Evolutionary conservation across 2,329 filamentous ascomycete species (phyloP).

Genomic region (Rhynchosporium secalis): DNA sequence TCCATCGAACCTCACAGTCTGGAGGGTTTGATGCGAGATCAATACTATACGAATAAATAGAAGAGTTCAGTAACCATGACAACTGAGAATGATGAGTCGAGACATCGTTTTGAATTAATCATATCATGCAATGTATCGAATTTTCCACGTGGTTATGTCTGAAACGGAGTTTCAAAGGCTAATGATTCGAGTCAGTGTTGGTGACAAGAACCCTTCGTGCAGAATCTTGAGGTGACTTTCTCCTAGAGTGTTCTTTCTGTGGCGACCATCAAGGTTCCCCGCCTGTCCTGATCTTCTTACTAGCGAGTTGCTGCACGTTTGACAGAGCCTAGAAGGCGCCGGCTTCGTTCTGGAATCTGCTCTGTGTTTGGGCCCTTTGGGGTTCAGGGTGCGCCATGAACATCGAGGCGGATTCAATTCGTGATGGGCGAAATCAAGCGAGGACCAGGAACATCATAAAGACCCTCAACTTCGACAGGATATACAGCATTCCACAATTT

Average conservation of each 20-base stretch:
- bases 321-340: background rate
- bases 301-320: background rate
- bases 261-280: background rate
- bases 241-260: background rate
- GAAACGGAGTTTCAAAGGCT: background rate
- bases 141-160: background rate
- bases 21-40: too few species aligned
- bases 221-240: background rate
- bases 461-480: too few species aligned
- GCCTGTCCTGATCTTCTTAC: conserved; percentile 1
- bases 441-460: too few species aligned
- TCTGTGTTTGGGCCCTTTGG: too few species aligned
- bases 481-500: too few species aligned
- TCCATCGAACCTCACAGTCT: too few species aligned
- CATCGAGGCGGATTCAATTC: background rate
- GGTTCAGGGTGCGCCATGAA: too few species aligned
- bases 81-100: background rate
- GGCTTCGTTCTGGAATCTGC: too few species aligned
- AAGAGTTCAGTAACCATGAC: too few species aligned
- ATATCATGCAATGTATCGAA: background rate
- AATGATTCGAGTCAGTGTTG: background rate
- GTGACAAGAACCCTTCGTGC: conserved; percentile 5
- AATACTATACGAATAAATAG: too few species aligned
- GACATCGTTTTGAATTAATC: background rate
- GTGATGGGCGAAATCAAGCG: too few species aligned